These are phyloP conservation scores for Fusarium subglutinans DNA, from an alignment of 2,329 filamentous ascomycete species.

Conservation along the genomic window DNA sequence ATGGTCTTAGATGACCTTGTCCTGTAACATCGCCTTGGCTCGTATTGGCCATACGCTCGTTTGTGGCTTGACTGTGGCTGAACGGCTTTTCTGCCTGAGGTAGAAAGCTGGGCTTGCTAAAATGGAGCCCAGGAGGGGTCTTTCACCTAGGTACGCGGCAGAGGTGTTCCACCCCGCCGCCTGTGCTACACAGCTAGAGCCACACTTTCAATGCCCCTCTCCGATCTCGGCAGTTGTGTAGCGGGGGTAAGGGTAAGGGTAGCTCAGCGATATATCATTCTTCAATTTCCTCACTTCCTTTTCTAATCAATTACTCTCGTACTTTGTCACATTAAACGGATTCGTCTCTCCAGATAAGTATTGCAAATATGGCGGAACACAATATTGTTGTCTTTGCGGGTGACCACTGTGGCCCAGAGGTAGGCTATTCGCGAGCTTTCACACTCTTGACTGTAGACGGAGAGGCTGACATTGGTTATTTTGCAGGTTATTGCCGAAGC, in stretches of 20 bases:
- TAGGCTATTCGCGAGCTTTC: slow-evolving; percentile 51
- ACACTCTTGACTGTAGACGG: neutral
- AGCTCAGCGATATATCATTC: neutral
- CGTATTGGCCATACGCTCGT: slow-evolving; percentile 21
- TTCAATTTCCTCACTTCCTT: neutral
- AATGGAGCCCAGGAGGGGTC: slow-evolving; percentile 26
- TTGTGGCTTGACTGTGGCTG: slow-evolving; percentile 38
- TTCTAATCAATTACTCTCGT: neutral
- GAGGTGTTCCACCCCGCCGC: neutral
- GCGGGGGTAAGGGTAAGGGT: neutral
- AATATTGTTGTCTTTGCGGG: slow-evolving; percentile 86
- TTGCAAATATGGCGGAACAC: slow-evolving; percentile 69
- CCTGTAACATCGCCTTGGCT: slow-evolving; percentile 21
- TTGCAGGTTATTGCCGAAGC: slow-evolving; percentile 79
- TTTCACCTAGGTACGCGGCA: neutral
- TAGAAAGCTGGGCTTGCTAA: neutral
- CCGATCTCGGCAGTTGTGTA: neutral
- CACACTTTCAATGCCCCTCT: neutral
- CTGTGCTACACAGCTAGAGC: neutral
- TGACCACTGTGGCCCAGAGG: slow-evolving; percentile 89
- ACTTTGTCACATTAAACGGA: neutral
- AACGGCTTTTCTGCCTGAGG: neutral
- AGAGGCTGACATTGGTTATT: slow-evolving; percentile 23
- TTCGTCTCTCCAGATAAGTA: neutral
- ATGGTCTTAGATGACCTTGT: slow-evolving; percentile 21